Base-by-base conservation (phyloP, 495 filamentous ascomycete species). In the Clavariopsis aquatica region DNA sequence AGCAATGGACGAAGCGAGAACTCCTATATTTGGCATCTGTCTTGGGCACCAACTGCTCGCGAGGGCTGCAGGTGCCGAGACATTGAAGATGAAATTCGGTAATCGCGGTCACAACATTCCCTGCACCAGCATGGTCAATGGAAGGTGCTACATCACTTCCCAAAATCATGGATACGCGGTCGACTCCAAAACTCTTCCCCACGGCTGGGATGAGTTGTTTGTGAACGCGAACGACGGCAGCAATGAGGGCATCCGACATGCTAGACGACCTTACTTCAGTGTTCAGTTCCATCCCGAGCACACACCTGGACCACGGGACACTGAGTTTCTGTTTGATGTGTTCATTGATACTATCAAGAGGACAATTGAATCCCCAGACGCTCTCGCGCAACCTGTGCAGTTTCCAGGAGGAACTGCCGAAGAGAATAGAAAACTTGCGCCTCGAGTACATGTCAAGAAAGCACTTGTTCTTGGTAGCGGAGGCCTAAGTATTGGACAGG, bases 91-190 rank as follows among this genome's bases (percentile, higher is more conserved):
- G 89, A 96, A 96, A 81, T 98, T 97, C 71, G 94, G 94, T 77
- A 98, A 98, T 78, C 90, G 94, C 70, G 94, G 94, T 38, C 92
- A 96, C 81, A 98, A 98, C 74, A 97, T 98, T 72, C 94, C 94
- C 26, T 97, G 94, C 80, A 98, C 93, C 23, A 96, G 90, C 76
- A 84, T 93, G 82, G 77, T 96, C 62, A 92, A 92, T 38, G 95
- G 94, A 54, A 90, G 91, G 75, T 98, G 94, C 74, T 92, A 98
- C 77, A 98, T 98, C 73, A 98, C 94, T 22, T 98, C 94, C 2
- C 94, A 98, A 76, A 98, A 98, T 73, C 92, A 96, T 74, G 94
- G 94, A 73, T 98, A 85, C 72, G 94, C 92, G 17, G 94, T 98
- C 41, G 91, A 96, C 73, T 80, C 91, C 3, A 77, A 78, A 54